Percentiles rank a stretch among this genome's conserved stretches.
Conservation (phyloP, 164 flowering plant species). For the Sextonia rubra region DNA sequence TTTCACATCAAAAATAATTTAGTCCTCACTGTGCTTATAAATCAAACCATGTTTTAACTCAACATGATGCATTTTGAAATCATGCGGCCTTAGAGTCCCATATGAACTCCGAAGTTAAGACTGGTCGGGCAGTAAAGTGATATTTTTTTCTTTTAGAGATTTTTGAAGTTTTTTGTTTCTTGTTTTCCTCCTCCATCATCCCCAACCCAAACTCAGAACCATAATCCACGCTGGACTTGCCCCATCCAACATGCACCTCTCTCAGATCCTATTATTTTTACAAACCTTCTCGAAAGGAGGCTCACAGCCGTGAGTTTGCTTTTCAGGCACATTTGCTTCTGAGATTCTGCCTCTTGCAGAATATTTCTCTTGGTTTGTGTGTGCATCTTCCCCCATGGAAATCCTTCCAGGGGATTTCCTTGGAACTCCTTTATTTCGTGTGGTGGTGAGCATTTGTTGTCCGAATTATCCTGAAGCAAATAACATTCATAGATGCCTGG, state of each 20-base stretch:
- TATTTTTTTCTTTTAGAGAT: conserved; percentile 3
- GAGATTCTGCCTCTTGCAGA: conserved; percentile 2
- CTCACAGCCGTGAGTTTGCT: background rate
- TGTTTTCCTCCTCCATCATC: background rate
- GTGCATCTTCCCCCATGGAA: conserved; percentile 44
- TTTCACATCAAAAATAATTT: too few relatives aligned
- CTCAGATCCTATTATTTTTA: conserved; percentile 10
- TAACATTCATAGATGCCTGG: background rate
- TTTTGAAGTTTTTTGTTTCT: conserved; percentile 3
- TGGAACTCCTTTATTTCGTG: conserved; percentile 46
- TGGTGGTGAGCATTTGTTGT: conserved; percentile 27
- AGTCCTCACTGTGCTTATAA: too few relatives aligned
- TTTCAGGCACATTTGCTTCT: background rate
- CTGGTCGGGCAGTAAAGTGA: too few relatives aligned
- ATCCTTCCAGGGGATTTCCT: conserved; percentile 71
- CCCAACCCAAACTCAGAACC: background rate
- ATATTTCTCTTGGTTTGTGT: conserved; percentile 10
- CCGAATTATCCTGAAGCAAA: conserved; percentile 42
- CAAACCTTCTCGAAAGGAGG: conserved; percentile 13
- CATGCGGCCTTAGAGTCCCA: too few relatives aligned
- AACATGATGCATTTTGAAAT: too few relatives aligned
- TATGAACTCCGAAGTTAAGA: too few relatives aligned
- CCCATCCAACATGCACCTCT: conserved; percentile 18
- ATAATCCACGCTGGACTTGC: background rate
- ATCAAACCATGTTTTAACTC: too few relatives aligned